These are phyloP conservation scores for Geosmithia putterillii DNA, from an alignment of 2,329 filamentous ascomycete genomes.

Conservation along the genomic window DNA sequence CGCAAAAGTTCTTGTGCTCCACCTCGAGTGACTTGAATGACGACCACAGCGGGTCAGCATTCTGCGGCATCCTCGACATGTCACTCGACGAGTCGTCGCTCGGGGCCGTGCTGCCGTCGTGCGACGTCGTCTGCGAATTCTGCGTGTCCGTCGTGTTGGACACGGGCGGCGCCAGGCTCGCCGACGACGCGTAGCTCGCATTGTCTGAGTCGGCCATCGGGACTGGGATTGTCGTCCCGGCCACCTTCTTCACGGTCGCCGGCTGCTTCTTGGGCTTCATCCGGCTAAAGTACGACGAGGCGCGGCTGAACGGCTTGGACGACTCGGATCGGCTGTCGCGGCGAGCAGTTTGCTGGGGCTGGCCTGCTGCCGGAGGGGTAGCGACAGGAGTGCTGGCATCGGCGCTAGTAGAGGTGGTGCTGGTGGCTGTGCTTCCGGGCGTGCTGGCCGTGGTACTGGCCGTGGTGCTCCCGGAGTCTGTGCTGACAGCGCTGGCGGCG, in stretches of 20 bases:
- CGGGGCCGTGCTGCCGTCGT: constrained; percentile 21
- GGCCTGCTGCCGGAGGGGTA: no score
- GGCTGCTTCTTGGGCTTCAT: constrained; percentile 37
- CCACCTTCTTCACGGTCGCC: constrained; percentile 25
- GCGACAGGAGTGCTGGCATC: no score
- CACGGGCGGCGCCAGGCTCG: constrained; percentile 27
- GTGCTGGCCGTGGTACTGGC: neutral
- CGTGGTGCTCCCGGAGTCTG: neutral
- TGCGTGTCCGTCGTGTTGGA: constrained; percentile 17
- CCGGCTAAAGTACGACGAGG: constrained; percentile 36
- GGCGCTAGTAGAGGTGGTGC: no score
- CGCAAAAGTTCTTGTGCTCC: constrained; percentile 45
- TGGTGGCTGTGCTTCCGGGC: no score
- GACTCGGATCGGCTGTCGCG: no score
- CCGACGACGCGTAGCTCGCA: constrained; percentile 31
- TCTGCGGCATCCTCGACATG: constrained; percentile 20
- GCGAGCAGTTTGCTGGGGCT: no score
- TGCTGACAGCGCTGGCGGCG: constrained; percentile 1
- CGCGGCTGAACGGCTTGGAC: constrained; percentile 25
- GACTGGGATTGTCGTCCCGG: constrained; percentile 8
- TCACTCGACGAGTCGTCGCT: constrained; percentile 34
- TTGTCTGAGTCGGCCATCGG: constrained; percentile 21
- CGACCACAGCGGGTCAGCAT: constrained; percentile 41
- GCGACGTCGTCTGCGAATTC: constrained; percentile 24
- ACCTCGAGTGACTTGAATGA: constrained; percentile 41